Base-by-base conservation (phyloP, 78 protist genomes). In the Creolimax fragrantissima region DNA sequence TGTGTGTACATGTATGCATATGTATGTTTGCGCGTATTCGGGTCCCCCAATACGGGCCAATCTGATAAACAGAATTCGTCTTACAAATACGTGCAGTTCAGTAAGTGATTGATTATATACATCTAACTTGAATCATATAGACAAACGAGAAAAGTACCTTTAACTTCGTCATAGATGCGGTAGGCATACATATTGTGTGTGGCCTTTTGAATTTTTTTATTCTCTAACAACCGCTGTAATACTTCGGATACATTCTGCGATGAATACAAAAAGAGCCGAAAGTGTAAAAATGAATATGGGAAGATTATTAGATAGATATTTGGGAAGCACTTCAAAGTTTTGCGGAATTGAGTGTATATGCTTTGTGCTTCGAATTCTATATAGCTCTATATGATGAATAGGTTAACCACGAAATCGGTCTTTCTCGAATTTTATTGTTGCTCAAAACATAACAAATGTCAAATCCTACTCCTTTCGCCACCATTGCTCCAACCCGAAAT, bases 141-240 rank as follows among this genome's bases (percentile, higher is more conserved):
- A n/a, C n/a, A n/a, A n/a, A n/a, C n/a, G n/a, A n/a, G n/a, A 58
- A 83, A 24, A 35, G 86, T 32, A 6, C 89, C 89, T 35, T 6
- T 85, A 35, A 7, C 6, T 37, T 85, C 43, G 67, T 45, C 3
- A 17, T 2, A 5, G 67, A 90, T 3, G 5, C 94, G 92, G 74
- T 88, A 90, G 24, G 94, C 94, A 24, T n/a, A 39, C 81, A 93
- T 93, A 85, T 90, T 91, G 91, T 93, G 94, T 6, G 92, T 90
- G 35, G 94, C 94, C 35, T 89, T 90, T 3, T 45, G 90, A 3
- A 93, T 45, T 88, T 90, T 85, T 41, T 24, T 17, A 47, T 86
- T 92, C 37, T 83, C 42, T 6, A 35, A 83, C 17, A 83, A 41
- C 0, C 37, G 5, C 0, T 32, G 44, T 41, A 83, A 17, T 5